Base-by-base conservation (phyloP, 345 rosid species). In the Camelina hispida region DNA sequence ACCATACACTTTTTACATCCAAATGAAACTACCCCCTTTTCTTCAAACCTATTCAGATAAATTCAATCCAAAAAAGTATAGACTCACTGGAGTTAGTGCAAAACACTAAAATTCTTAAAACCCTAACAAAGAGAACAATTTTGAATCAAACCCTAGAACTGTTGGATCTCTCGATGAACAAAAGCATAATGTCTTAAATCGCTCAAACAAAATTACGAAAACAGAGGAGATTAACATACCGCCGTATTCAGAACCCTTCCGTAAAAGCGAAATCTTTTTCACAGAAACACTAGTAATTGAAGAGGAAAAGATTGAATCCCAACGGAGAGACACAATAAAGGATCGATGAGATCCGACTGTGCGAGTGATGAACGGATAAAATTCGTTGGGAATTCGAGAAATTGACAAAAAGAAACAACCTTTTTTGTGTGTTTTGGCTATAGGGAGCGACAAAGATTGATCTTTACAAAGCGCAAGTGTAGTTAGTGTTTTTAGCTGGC, bases 111-210 rank as follows among this genome's bases (percentile, higher is more conserved):
- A 4, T 0, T 4, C 44, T 57, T 44, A 44, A 28, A 44, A 37
- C 35, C 47, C 47, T 34, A 18, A 69, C 34, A 6, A 59, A 18
- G 38, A 35, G 17, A 59, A 22, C n/a, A 13, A 71, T 4, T 50
- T 46, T 32, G 15, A 44, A 23, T 66, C 30, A 66, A 74, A 32
- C 72, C 78, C 66, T 66, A 57, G 20, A 74, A 74, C 32, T 25
- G 43, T 35, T 22, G 37, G 44, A 74, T 74, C 66, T 47, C 52
- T 56, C 40, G 47, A 47, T 34, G 32, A 46, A 4, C 65, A 53
- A 20, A 11, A 53, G 20, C 30, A 4, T 9, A 43, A 17, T 8
- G 7, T 20, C 30, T 1, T 23, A 43, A 50, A 62, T 18, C 20
- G 53, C 37, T 42, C 60, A 51, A 62, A n/a, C 15, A 7, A 38